These are phyloP conservation scores for Talaromyces trachyspermus DNA, from an alignment of 495 filamentous ascomycete species.

Conservation along the genomic window DNA sequence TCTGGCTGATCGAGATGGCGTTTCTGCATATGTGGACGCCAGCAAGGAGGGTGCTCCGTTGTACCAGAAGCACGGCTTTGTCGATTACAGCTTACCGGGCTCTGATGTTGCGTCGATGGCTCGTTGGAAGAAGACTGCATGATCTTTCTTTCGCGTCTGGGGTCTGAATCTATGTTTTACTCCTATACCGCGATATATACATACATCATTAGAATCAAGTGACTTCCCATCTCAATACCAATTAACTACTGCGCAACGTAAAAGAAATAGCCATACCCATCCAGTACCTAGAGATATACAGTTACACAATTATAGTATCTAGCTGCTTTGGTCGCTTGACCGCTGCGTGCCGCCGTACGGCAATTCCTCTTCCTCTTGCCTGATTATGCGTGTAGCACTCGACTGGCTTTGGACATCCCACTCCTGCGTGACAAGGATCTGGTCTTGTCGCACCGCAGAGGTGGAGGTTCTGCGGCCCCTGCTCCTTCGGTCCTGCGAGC, in stretches of 20 bases:
- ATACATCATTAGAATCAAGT: slow-evolving; percentile 6
- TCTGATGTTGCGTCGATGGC: slow-evolving; percentile 8
- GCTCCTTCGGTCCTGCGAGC: slow-evolving; percentile 3
- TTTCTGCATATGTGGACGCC: slow-evolving; percentile 25
- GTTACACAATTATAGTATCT: slow-evolving; percentile 1
- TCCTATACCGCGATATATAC: slow-evolving; percentile 10
- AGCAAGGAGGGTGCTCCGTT: slow-evolving; percentile 21
- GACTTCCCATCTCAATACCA: neutral
- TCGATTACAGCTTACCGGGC: slow-evolving; percentile 18
- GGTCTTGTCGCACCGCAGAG: slow-evolving; percentile 5
- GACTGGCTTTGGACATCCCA: slow-evolving; percentile 21
- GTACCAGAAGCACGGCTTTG: slow-evolving; percentile 27
- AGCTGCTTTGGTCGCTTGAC: slow-evolving; percentile 1
- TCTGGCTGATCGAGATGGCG: slow-evolving; percentile 27
- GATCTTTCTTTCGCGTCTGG: slow-evolving; percentile 6
- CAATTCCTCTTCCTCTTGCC: slow-evolving; percentile 5
- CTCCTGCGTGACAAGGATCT: slow-evolving; percentile 14
- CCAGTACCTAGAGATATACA: neutral
- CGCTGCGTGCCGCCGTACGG: neutral
- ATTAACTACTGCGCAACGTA: neutral
- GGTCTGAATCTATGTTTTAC: slow-evolving; percentile 11
- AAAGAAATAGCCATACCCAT: slow-evolving; percentile 1
- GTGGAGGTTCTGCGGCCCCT: neutral
- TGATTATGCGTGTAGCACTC: slow-evolving; percentile 15
- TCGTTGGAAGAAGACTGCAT: slow-evolving; percentile 2